Conservation (phyloP, 1,139 yeast species). For the Komagataea norvegica region DNA sequence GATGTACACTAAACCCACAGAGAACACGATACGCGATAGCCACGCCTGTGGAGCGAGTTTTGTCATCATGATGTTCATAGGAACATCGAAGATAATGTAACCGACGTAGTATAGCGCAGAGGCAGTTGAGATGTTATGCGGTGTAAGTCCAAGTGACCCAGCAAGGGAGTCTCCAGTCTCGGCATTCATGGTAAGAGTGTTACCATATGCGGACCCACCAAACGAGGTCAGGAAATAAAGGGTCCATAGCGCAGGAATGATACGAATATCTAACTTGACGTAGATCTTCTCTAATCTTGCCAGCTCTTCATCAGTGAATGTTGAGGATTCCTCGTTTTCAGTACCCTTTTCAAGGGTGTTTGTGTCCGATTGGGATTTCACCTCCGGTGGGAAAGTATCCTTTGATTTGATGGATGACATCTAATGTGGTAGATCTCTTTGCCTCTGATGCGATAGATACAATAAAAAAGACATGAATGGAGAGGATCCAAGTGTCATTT, state of each 20-base stretch:
- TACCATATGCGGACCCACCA: constrained; percentile 74
- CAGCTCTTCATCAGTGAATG: constrained; percentile 26
- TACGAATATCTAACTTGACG: constrained; percentile 60
- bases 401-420: constrained; percentile 4
- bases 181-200: constrained; percentile 75
- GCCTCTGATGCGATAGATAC: neutral
- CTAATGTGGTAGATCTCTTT: neutral
- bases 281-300: constrained; percentile 54
- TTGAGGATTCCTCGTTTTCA: constrained; percentile 1
- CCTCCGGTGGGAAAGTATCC: constrained; percentile 8
- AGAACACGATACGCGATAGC: constrained; percentile 72
- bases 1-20: constrained; percentile 72
- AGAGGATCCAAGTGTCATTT: no score
- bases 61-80: constrained; percentile 87
- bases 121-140: constrained; percentile 66
- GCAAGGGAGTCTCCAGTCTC: constrained; percentile 57
- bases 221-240: constrained; percentile 76
- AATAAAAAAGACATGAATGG: no score
- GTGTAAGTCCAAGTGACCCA: constrained; percentile 46
- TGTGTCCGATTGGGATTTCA: neutral
- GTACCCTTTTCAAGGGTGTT: constrained; percentile 3
- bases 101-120: constrained; percentile 82
- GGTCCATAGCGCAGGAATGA: constrained; percentile 81
- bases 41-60: constrained; percentile 78
- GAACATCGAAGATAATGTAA: constrained; percentile 77